Conservation (phyloP, 2,329 filamentous ascomycete genomes). For the Fusarium fujikuroi region DNA sequence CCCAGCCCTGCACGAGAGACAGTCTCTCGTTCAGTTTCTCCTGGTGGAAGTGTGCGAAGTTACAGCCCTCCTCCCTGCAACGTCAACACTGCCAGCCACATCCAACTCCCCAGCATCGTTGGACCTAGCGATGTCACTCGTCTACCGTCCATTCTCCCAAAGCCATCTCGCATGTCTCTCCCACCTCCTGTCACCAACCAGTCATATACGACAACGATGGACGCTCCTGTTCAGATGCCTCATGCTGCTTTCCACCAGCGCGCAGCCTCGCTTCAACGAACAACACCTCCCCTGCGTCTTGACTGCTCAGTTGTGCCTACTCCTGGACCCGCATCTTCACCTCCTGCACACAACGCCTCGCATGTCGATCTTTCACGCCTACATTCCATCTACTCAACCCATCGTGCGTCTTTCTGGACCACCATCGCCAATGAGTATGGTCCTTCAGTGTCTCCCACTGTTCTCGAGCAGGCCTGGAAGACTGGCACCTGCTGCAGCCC, state of each 20-base stretch:
- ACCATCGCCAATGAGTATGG: slow-evolving; percentile 79
- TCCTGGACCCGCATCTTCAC: slow-evolving; percentile 51
- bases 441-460: slow-evolving; percentile 66
- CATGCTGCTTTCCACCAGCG: slow-evolving; percentile 53
- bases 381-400: slow-evolving; percentile 74
- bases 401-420: slow-evolving; percentile 78
- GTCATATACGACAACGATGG: slow-evolving; percentile 55
- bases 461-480: slow-evolving; percentile 78
- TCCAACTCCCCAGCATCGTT: slow-evolving; percentile 64
- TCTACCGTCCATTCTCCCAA: slow-evolving; percentile 72
- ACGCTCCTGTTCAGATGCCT: slow-evolving; percentile 58
- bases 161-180: slow-evolving; percentile 66
- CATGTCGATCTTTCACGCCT: slow-evolving; percentile 74
- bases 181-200: slow-evolving; percentile 52
- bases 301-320: slow-evolving; percentile 65
- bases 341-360: slow-evolving; percentile 49
- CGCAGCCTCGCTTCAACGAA: slow-evolving; percentile 48
- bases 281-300: slow-evolving; percentile 64
- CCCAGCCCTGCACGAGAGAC: slow-evolving; percentile 64
- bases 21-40: slow-evolving; percentile 60
- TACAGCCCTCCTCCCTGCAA: slow-evolving; percentile 58
- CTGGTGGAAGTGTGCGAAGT: slow-evolving; percentile 58
- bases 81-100: slow-evolving; percentile 54
- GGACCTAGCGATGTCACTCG: slow-evolving; percentile 56
- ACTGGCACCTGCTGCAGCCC: slow-evolving; percentile 56